Evolutionary conservation across 371 early-diverging fungal genomes (phyloP), one percentile per base, ranked within the genome.

Genomic region (Mucor mucedo): DNA sequence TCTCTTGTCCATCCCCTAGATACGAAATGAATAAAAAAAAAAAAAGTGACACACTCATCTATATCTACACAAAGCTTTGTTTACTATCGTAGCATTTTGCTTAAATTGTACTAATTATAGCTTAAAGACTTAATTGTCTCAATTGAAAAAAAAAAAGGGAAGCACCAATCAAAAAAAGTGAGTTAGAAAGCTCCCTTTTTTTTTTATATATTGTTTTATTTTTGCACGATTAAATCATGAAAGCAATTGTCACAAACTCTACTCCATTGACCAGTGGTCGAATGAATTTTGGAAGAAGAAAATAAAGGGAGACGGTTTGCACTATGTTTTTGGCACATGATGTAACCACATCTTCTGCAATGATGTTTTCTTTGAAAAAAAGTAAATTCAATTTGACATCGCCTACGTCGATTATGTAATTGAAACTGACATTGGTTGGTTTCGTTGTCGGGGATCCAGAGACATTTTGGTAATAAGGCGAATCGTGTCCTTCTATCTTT

Each of bases 231-330:
- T 11, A 79, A 62, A 41, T 66, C 57, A 55, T 68, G 61, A 55
- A 79, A 79, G 55, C 79, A 79, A 27, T 58, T 33, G 62, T 79
- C 79, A 39, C 79, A 79, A 1, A 79, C 79, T 50, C 79, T 63
- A 53, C 71, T 70, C 79, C 79, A 79, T 61, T 74, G 55, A 11
- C 57, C 68, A 11, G 55, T 52, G 0, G 62, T 29, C 11, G 68
- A 60, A 35, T 62, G 29, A 28, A 33, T 54, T 29, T 38, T 65
- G 1, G 33, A 33, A 54, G 67, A 35, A 55, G 57, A 42, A 52
- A 77, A 80, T 13, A 80, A 58, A n/a, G 77, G 80, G 2, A 80
- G 45, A 29, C 64, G 66, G 60, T 80, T 77, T 2, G 66, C 60
- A 45, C 77, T 77, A 52, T 80, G 80, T 14, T 64, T 70, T 38